Conservation (phyloP, 345 rosid genomes). For the Rhodomyrtus tomentosa region DNA sequence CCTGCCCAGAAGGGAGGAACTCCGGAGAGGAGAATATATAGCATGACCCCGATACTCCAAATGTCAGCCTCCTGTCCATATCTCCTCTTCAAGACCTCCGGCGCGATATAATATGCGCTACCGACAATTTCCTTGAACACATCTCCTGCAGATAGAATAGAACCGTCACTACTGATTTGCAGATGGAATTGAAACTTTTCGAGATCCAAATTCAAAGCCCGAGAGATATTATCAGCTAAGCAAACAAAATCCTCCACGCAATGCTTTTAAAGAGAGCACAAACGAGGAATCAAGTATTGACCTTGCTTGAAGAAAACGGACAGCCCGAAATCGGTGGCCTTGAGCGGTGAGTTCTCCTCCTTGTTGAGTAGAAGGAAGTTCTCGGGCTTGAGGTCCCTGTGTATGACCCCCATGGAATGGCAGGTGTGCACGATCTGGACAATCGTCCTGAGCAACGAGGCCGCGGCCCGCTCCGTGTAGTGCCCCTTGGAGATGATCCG, state of each 20-base stretch:
- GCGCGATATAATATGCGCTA: conserved; percentile 93
- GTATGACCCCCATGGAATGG: conserved; percentile 94
- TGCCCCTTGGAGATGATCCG: conserved; percentile 91
- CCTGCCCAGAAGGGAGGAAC: conserved; percentile 99
- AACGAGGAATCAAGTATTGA: neutral
- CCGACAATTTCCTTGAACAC: conserved; percentile 87
- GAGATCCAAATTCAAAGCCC: neutral
- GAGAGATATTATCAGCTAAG: neutral
- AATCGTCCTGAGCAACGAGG: conserved; percentile 71
- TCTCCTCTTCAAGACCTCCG: conserved; percentile 81
- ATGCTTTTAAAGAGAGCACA: neutral
- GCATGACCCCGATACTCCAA: conserved; percentile 94
- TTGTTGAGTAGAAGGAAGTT: conserved; percentile 72
- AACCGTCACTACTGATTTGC: neutral
- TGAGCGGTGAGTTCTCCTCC: conserved; percentile 72
- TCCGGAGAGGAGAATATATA: conserved; percentile 80
- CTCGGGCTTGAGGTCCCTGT: conserved; percentile 93
- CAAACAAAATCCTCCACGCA: neutral
- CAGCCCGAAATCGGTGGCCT: conserved; percentile 88
- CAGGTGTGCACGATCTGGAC: conserved; percentile 84
- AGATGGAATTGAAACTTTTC: neutral
- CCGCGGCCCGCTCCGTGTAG: conserved; percentile 86
- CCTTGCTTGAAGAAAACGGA: conserved; percentile 95
- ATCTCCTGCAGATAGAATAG: conserved; percentile 37
- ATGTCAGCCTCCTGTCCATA: conserved; percentile 94